Evolutionary conservation across 805 yeast genomes (phyloP), one percentile per base, ranked within the genome.

Genomic region (Sugiyamaella americana): DNA sequence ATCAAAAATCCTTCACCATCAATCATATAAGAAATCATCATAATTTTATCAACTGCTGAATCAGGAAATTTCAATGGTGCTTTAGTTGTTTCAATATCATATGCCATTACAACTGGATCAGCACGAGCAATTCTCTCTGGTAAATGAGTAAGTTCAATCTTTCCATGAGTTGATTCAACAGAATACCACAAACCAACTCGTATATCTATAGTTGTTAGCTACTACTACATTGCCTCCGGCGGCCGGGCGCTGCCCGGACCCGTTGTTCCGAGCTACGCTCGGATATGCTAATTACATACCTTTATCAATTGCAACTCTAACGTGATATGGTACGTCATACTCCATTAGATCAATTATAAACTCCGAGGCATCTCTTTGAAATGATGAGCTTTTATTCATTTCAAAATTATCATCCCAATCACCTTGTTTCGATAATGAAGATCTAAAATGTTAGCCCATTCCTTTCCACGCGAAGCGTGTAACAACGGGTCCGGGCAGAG

Each of bases 1-100:
- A 93, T 94, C 35, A 93, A 69, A 61, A 70, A 93, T 34, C 99
- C 99, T 57, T 87, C 95, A 8, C 98, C 98, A 62, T 93, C 98
- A 51, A 93, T 89, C 98, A 94, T 94, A 63, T 93, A 93, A 2
- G 98, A 94, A 43, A 93, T 93, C 98, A 94, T 94, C 97, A 93
- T 93, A 36, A 93, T 77, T 64, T 87, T 94, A 67, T 93, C 99
- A 4, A 84, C 74, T 8, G 83, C 72, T 4, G 96, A 76, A 58
- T 87, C 98, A 0, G 99, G 99, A 56, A 93, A 93, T 62, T 93
- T 94, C 50, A 93, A 73, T 1, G 98, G 98, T 10, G 94, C 87
- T 62, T 93, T 93, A 11, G 97, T 87, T 1, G 99, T 93, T 71
- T 93, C 99, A 46, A 93, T 93, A 74, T 93, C 99, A 62, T 87